phyloP scores from a whole-genome alignment of 2,329 filamentous ascomycete species.

The Aspergillus sp. region DNA sequence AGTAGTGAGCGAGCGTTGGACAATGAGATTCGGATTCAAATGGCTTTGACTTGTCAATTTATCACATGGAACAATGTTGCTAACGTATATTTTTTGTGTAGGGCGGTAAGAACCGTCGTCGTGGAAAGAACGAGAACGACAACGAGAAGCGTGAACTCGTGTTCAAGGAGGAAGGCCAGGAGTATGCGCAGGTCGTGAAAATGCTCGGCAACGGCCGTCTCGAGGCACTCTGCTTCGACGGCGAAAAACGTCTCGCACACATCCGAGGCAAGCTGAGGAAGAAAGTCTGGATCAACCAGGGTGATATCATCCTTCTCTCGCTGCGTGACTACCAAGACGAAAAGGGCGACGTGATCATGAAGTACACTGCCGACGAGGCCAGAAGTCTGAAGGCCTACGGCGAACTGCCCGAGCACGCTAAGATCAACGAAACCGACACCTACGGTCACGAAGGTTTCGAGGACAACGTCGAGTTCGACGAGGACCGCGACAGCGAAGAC shows the following conservation, averaged over 20 bases:
- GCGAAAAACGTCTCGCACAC: constrained; percentile 80
- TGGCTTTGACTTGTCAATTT: not conserved
- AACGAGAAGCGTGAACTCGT: constrained; percentile 98
- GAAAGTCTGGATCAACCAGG: constrained; percentile 99
- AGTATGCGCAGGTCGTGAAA: constrained; percentile 87
- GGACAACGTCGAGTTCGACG: constrained; percentile 98
- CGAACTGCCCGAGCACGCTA: constrained; percentile 93
- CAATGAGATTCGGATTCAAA: not conserved
- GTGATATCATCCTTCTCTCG: constrained; percentile 87
- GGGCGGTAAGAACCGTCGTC: constrained; percentile 97
- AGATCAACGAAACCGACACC: constrained; percentile 99
- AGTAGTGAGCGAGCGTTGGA: not conserved
- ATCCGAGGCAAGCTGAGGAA: constrained; percentile 97
- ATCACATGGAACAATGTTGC: constrained; percentile 23
- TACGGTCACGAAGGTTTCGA: constrained; percentile 87
- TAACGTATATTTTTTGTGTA: constrained; percentile 51
- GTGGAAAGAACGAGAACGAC: constrained; percentile 99
- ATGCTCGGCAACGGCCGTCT: constrained; percentile 96
- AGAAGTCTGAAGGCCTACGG: constrained; percentile 95
- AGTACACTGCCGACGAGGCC: constrained; percentile 95
- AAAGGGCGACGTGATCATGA: constrained; percentile 91
- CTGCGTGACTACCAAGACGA: constrained; percentile 93
- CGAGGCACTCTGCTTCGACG: constrained; percentile 94
- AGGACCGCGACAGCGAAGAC: constrained; percentile 73
- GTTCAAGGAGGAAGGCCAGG: constrained; percentile 98